A percentile compares a stretch with the other conserved stretches of the same genome.
These are phyloP conservation scores for Xanthoconium purpureum DNA, from an alignment of 768 basidiomycete genomes.

Conservation along the genomic window DNA sequence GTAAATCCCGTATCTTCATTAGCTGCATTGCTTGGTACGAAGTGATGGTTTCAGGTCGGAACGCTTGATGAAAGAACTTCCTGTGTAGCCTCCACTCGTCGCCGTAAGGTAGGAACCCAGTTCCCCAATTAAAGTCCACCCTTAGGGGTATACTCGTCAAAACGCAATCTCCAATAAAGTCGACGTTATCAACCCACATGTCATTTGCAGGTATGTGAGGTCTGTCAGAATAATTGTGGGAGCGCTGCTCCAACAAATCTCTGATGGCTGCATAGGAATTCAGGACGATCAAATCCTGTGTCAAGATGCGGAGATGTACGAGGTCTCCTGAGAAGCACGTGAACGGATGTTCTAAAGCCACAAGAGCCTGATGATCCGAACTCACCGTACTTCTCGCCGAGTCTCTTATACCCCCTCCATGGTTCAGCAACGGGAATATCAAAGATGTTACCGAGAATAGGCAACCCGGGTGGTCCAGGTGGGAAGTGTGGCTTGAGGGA, in stretches of 20 bases:
- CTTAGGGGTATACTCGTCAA: not conserved
- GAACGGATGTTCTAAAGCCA: not conserved
- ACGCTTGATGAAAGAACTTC: slow-evolving; percentile 2
- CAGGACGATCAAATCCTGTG: slow-evolving; percentile 8
- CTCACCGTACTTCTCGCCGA: slow-evolving; percentile 8
- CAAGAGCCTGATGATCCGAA: not conserved
- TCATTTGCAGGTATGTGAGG: slow-evolving; percentile 1
- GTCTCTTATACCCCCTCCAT: slow-evolving; percentile 2
- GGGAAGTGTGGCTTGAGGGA: slow-evolving; percentile 1
- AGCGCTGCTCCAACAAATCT: slow-evolving; percentile 4
- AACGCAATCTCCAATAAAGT: not conserved
- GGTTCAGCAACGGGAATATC: slow-evolving; percentile 4
- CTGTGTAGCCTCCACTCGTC: slow-evolving; percentile 5
- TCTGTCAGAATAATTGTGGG: slow-evolving; percentile 7
- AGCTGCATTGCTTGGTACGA: not conserved
- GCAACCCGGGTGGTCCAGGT: slow-evolving; percentile 3
- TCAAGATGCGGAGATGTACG: slow-evolving; percentile 4
- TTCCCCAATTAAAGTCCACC: slow-evolving; percentile 5
- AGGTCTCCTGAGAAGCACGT: slow-evolving; percentile 2
- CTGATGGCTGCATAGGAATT: slow-evolving; percentile 9
- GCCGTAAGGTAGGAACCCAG: slow-evolving; percentile 3
- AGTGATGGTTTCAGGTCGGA: not conserved
- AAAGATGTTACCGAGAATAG: slow-evolving; percentile 8
- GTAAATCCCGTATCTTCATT: not conserved
- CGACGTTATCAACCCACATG: not conserved